Base-by-base conservation (phyloP, 306 rosid species). In the Senna siamea region DNA sequence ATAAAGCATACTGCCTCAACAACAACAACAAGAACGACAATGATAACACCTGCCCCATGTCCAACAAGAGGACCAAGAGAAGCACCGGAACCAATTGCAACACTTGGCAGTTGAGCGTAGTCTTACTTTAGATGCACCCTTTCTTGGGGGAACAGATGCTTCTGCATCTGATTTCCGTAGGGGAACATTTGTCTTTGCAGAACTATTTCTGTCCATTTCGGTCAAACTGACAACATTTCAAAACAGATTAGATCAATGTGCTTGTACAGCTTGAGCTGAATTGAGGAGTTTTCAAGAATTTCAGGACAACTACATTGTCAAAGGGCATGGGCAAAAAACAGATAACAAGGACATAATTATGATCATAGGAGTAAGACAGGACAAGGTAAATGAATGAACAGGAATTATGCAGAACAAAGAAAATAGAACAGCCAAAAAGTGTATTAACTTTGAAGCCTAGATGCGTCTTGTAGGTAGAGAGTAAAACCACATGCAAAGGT, bases 191-290 rank as follows among this genome's bases (percentile, higher is more conserved):
- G 30, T 15, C 78, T 80, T 66, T 63, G 4, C 17, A 35, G 71
- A 44, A 58, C 46, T 77, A 58, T 8, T 54, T 43, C 46, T 58
- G 32, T 70, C 70, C 51, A 53, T 70, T 57, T 72, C 87, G 15
- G 66, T 66, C 82, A 87, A 75, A 58, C 97, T 92, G 89, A 37
- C 75, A 82, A 52, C 1, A 69, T 79, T 61, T 12, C 23, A 63
- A 79, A 76, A 79, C 40, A 57, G 56, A 77, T 51, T 48, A 35
- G 26, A 58, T 72, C 35, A 68, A 50, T 44, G 19, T 22, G 68
- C 22, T 57, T 48, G 22, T 69, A 69, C 38, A 75, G 23, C 37
- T 72, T 40, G 28, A 55, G 66, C 37, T 32, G 22, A 35, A 72
- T 13, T 23, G 40, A 0, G 6, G 9, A 17, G 41, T 38, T 11